Percentiles rank a stretch among this genome's conserved stretches.
Evolutionary conservation across 2,329 filamentous ascomycete genomes (phyloP).

Genomic region (Ustilaginoidea virens): DNA sequence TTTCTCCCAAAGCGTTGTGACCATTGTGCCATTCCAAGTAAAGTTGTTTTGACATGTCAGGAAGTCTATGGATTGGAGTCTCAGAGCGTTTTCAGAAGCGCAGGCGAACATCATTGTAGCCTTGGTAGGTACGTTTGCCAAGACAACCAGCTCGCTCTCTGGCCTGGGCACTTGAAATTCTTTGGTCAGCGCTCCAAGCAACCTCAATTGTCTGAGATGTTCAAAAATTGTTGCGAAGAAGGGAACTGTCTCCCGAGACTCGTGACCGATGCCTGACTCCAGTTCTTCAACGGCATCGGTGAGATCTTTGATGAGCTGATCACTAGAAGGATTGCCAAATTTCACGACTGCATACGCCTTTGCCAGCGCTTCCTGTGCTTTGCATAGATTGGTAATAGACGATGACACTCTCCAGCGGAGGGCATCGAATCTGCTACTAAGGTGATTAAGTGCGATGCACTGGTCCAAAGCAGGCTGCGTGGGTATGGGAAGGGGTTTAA

Average conservation of each 20-base stretch:
- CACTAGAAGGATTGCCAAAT: conserved; percentile 21
- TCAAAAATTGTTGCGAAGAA: conserved; percentile 43
- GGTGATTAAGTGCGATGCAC: conserved; percentile 33
- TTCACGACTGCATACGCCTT: conserved; percentile 41
- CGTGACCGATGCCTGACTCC: conserved; percentile 27
- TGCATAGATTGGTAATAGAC: conserved; percentile 33
- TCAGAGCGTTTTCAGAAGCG: conserved; percentile 19
- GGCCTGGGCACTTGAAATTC: conserved; percentile 1
- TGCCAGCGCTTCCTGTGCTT: conserved; percentile 37
- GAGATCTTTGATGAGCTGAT: conserved; percentile 33
- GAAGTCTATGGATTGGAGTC: conserved; percentile 32
- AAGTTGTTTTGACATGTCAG: conserved; percentile 24
- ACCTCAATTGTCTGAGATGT: conserved; percentile 34
- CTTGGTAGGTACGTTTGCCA: conserved; percentile 27
- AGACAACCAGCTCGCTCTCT: conserved; percentile 26
- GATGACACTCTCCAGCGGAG: conserved; percentile 43
- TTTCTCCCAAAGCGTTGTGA: conserved; percentile 35
- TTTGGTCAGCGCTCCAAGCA: conserved; percentile 19
- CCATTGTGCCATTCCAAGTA: conserved; percentile 24
- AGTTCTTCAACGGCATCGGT: conserved; percentile 35
- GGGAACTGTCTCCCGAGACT: conserved; percentile 26
- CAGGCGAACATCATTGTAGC: conserved; percentile 17
- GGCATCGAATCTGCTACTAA: conserved; percentile 44
- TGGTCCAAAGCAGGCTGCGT: conserved; percentile 28
- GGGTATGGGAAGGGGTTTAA: conserved; percentile 47